Percentiles rank a stretch among this genome's conserved stretches.
Conservation (phyloP, 495 filamentous ascomycete species). For the Bacidia rubella region DNA sequence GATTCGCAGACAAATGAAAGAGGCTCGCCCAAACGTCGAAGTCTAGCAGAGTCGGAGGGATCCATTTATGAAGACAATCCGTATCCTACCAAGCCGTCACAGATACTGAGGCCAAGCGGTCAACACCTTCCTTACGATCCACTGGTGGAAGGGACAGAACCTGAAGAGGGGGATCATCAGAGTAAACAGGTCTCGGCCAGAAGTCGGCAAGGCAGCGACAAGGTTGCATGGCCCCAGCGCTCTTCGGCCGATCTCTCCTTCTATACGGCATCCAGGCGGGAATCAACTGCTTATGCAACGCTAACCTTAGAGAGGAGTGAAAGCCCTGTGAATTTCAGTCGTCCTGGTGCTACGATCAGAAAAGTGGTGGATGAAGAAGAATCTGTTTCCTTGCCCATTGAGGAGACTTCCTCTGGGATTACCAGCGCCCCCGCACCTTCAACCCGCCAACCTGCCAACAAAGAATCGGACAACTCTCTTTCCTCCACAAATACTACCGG, state of each 20-base stretch:
- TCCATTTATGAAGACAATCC: constrained; percentile 31
- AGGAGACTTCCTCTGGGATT: background rate
- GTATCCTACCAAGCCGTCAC: constrained; percentile 40
- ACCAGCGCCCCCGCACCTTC: constrained; percentile 2
- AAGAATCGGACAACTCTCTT: constrained; percentile 29
- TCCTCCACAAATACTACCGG: constrained; percentile 37
- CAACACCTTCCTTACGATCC: constrained; percentile 1
- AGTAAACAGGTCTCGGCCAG: background rate
- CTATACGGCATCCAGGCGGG: background rate
- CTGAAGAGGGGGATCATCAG: background rate
- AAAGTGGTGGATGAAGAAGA: background rate
- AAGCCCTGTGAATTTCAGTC: background rate
- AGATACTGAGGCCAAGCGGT: constrained; percentile 32
- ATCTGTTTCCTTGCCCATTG: background rate
- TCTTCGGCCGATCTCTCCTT: background rate
- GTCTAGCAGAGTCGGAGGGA: constrained; percentile 27
- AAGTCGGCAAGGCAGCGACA: background rate
- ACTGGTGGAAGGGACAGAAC: background rate
- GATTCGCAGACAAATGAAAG: constrained; percentile 38
- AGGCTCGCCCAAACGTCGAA: constrained; percentile 26
- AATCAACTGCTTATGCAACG: background rate
- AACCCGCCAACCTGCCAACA: constrained; percentile 8
- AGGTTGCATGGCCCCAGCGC: background rate
- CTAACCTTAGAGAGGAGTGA: background rate
- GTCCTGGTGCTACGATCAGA: background rate